A percentile compares a stretch with the other conserved stretches of the same genome.
These are phyloP conservation scores for Litsea cubeba DNA, from an alignment of 164 flowering plant species.

Conservation along the genomic window DNA sequence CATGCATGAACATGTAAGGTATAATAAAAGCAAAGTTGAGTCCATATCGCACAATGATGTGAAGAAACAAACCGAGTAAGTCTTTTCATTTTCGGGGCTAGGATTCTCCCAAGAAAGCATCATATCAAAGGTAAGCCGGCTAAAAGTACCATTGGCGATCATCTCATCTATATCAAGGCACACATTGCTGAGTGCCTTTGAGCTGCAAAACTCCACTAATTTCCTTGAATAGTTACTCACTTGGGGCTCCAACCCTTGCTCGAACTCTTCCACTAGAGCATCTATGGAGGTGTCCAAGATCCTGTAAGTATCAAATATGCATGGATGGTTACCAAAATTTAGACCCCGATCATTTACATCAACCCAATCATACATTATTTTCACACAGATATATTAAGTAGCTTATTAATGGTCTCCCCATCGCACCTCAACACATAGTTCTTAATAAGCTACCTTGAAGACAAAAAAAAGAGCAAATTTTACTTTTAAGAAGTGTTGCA, in stretches of 20 bases:
- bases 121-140: constrained; percentile 77
- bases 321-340: neutral
- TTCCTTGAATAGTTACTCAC: constrained; percentile 45
- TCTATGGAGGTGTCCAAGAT: constrained; percentile 45
- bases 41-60: neutral
- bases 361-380: neutral
- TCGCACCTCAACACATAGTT: too few relatives aligned
- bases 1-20: neutral
- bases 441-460: too few relatives aligned
- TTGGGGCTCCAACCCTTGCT: constrained; percentile 43
- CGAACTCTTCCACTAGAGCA: constrained; percentile 53
- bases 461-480: too few relatives aligned
- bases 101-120: constrained; percentile 93
- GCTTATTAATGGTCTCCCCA: neutral
- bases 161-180: constrained; percentile 42
- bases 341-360: neutral
- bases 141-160: constrained; percentile 60
- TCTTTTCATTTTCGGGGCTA: constrained; percentile 37
- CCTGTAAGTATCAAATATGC: constrained; percentile 31
- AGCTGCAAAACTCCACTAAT: constrained; percentile 66
- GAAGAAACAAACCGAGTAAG: constrained; percentile 23
- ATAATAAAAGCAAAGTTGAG: neutral
- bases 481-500: too few relatives aligned
- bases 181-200: constrained; percentile 40
- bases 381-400: neutral